phyloP scores from a whole-genome alignment of 1,284 basidiomycete species.

The Trametes sp. region DNA sequence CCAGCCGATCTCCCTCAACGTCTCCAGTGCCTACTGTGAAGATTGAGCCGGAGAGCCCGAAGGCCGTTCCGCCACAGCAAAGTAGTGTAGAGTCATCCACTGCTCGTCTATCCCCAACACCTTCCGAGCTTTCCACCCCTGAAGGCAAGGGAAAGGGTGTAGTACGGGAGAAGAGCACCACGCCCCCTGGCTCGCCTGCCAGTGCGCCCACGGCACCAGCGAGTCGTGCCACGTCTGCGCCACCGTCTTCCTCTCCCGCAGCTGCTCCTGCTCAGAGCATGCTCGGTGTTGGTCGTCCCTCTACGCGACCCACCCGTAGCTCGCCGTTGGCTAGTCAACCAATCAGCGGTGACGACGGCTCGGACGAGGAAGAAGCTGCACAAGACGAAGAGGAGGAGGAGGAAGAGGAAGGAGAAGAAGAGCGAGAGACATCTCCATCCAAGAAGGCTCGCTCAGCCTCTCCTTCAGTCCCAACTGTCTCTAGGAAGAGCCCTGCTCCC shows the following conservation, averaged over 20 bases:
- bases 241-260: constrained; percentile 25
- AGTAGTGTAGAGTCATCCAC: constrained; percentile 59
- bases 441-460: constrained; percentile 30
- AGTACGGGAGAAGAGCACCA: constrained; percentile 46
- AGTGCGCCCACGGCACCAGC: constrained; percentile 53
- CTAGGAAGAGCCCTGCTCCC: not conserved
- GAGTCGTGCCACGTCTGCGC: constrained; percentile 25
- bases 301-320: constrained; percentile 38
- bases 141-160: constrained; percentile 14
- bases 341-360: constrained; percentile 32
- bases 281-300: constrained; percentile 36
- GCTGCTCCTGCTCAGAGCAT: constrained; percentile 25
- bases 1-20: not conserved
- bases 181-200: constrained; percentile 58
- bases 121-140: constrained; percentile 12
- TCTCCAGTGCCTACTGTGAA: constrained; percentile 13
- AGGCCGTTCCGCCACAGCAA: constrained; percentile 34
- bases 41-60: constrained; percentile 14
- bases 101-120: constrained; percentile 42
- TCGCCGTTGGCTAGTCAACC: constrained; percentile 40
- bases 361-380: constrained; percentile 15
- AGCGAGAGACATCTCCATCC: constrained; percentile 2
- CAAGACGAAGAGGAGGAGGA: constrained; percentile 19
- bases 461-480: constrained; percentile 4
- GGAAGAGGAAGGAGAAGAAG: not conserved